Evolutionary conservation across 2,329 filamentous ascomycete species (phyloP).

Genomic region (Ascochyta clinopodiicola): DNA sequence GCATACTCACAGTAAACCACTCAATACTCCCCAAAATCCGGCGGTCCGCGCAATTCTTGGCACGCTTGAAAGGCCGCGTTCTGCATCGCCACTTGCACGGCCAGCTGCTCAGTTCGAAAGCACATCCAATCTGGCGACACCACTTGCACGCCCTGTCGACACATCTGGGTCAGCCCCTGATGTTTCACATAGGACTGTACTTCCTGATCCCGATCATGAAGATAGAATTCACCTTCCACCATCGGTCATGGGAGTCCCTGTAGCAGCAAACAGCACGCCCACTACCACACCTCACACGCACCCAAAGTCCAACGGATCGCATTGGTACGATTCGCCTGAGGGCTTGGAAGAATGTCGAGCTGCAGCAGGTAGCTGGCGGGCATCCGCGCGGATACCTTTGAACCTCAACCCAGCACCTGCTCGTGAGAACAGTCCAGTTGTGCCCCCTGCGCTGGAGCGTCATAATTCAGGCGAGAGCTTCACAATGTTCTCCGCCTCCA

Average conservation of each 20-base stretch:
- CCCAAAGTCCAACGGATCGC: conserved; percentile 35
- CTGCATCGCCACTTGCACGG: conserved; percentile 23
- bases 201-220: conserved; percentile 48
- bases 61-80: conserved; percentile 41
- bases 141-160: conserved; percentile 56
- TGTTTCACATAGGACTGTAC: conserved; percentile 18
- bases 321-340: conserved; percentile 44
- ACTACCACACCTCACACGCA: conserved; percentile 8
- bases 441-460: conserved; percentile 50
- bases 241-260: conserved; percentile 27
- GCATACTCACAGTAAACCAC: conserved; percentile 31
- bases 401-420: conserved; percentile 54
- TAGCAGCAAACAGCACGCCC: not conserved
- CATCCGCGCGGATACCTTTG: conserved; percentile 57
- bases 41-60: conserved; percentile 42
- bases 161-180: conserved; percentile 4
- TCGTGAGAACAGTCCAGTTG: conserved; percentile 43
- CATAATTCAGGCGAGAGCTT: conserved; percentile 69
- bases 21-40: conserved; percentile 32
- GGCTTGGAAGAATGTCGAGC: conserved; percentile 49
- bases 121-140: conserved; percentile 63
- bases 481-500: conserved; percentile 68
- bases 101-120: conserved; percentile 52
- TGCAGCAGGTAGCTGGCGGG: conserved; percentile 55
- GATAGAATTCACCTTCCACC: conserved; percentile 47